These are phyloP conservation scores for Pilobolus umbonatus DNA, from an alignment of 192 early-diverging fungal species.

Conservation along the genomic window DNA sequence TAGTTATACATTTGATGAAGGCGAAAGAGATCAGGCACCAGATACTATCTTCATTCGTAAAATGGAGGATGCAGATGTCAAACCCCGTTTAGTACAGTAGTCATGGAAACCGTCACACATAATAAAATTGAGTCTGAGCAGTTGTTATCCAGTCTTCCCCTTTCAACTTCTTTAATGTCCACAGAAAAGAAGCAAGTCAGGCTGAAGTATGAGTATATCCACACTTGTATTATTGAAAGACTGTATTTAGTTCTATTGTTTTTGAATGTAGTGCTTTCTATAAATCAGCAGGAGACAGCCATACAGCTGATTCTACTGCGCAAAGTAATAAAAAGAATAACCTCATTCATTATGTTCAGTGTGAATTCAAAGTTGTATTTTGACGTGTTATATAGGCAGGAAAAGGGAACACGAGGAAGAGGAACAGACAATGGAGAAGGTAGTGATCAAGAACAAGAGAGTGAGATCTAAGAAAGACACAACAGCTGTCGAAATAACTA, in stretches of 20 bases:
- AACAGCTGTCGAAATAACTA: no score
- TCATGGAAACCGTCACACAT: neutral
- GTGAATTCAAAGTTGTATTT: no score
- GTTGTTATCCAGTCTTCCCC: neutral
- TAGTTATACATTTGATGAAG: conserved; percentile 94
- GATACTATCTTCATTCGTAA: conserved; percentile 75
- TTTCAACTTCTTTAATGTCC: neutral
- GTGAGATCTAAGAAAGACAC: neutral
- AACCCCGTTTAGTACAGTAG: neutral
- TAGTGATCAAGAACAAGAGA: neutral
- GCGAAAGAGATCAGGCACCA: conserved; percentile 79
- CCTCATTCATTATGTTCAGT: no score
- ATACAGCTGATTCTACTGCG: no score
- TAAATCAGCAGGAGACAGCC: no score
- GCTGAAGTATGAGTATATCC: neutral
- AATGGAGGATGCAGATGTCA: conserved; percentile 60
- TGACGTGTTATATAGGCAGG: no score
- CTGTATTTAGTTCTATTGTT: neutral
- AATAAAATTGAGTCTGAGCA: neutral
- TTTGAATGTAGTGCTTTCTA: neutral
- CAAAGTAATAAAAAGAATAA: no score
- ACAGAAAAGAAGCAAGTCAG: neutral
- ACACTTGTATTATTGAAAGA: neutral
- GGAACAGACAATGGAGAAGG: no score
- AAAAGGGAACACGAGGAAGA: no score